phyloP scores from a whole-genome alignment of 2,329 filamentous ascomycete genomes.

The Apiospora koreana region DNA sequence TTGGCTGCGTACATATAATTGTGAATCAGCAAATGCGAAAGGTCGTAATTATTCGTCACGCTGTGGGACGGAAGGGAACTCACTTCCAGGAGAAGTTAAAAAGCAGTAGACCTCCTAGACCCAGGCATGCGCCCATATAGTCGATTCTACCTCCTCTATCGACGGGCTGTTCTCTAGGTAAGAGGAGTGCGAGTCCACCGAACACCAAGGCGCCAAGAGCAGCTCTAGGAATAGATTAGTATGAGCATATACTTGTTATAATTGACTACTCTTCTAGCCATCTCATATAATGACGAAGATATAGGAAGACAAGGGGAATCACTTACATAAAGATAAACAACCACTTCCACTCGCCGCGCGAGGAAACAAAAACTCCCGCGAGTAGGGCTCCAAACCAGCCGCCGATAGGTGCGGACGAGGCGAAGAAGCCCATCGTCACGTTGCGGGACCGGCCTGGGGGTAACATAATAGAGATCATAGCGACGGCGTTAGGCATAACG shows the following conservation, averaged over 20 bases:
- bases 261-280: too few relatives aligned
- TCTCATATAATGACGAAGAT: too few relatives aligned
- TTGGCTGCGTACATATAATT: conserved; percentile 32
- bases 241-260: too few relatives aligned
- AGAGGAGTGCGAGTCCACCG: conserved; percentile 17
- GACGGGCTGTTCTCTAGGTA: conserved; percentile 31
- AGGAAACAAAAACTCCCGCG: conserved; percentile 36
- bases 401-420: background rate
- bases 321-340: conserved; percentile 35
- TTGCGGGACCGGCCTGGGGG: conserved; percentile 32
- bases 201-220: conserved; percentile 20
- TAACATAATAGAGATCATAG: conserved; percentile 1
- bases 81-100: conserved; percentile 55
- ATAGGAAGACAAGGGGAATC: background rate
- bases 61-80: conserved; percentile 20
- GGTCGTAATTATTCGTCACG: too few relatives aligned
- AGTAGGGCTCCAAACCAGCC: conserved; percentile 21
- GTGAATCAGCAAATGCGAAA: background rate
- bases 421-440: conserved; percentile 13
- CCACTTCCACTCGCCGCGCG: conserved; percentile 40
- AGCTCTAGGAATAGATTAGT: conserved; percentile 7
- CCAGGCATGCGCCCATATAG: conserved; percentile 41
- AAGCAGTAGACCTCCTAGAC: conserved; percentile 39
- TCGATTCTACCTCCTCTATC: conserved; percentile 40
- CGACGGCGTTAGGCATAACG: conserved; percentile 5